Base-by-base conservation (phyloP, 139 green algal species). In the Volvox reticuliferus region DNA sequence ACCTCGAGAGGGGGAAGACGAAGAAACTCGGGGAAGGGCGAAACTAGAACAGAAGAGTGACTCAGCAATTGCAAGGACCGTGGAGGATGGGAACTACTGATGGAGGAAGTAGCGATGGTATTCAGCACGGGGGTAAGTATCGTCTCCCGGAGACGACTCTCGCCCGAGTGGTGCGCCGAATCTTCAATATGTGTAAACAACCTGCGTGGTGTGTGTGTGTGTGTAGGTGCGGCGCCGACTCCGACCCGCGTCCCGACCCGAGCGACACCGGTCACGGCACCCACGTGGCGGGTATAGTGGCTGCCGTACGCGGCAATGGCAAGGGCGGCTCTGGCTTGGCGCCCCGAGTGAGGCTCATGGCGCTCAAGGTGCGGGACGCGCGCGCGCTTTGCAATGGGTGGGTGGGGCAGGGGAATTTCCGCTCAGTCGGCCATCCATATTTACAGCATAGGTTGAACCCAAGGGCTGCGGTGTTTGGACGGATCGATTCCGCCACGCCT, bases 201-300 rank as follows among this genome's bases (percentile, higher is more conserved):
- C 65, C 65, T 18, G 55, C 17, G 76, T 55, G n/a, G 55, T 1
- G 76, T 55, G 44, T 55, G 44, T 55, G 44, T 14, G 9, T 55
- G 44, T 55, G 18, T 6, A 82, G 33, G 36, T 35, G 28, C 32
- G 80, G 55, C 55, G 21, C 55, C 33, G 32, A 35, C 32, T 79
- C 50, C 65, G 63, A 50, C 33, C 63, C 33, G 2, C 35, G 35
- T 12, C 32, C 63, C 55, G 22, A 73, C 61, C 50, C 81, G 26
- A 26, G 55, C 17, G 82, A 88, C 33, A 79, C 16, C 19, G 62
- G 63, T 65, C 82, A 88, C 82, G 82, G 82, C 82, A 79, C 61
- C 20, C 82, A 88, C 33, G 63, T 71, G 12, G 82, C 82, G 61
- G 82, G 83, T 22, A 16, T 80, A 5, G 21, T 89, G 1, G 83